A percentile compares a stretch with the other conserved stretches of the same genome.
phyloP scores from a whole-genome alignment of 2,329 filamentous ascomycete genomes.

The Neoarthrinium moseri region DNA sequence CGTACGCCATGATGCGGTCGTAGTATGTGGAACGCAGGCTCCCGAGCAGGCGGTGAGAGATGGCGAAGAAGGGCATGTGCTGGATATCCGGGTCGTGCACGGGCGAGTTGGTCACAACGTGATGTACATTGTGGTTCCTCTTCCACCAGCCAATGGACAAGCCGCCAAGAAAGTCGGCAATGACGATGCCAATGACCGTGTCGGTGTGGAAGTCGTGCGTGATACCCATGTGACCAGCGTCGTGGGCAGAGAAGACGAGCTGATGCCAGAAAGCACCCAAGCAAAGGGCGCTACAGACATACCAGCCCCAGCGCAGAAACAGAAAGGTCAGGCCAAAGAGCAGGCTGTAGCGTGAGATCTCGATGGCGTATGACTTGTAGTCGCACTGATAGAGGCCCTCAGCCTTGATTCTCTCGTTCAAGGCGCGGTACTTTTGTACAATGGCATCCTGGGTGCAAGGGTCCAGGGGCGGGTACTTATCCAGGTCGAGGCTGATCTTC shows the following conservation, averaged over 20 bases:
- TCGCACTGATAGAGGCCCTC: slow-evolving; percentile 83
- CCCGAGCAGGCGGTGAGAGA: slow-evolving; percentile 76
- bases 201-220: slow-evolving; percentile 87
- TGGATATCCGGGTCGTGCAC: slow-evolving; percentile 97
- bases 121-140: slow-evolving; percentile 91
- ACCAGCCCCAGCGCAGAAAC: slow-evolving; percentile 65
- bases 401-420: slow-evolving; percentile 69
- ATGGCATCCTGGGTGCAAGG: slow-evolving; percentile 71
- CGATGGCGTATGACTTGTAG: slow-evolving; percentile 75
- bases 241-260: slow-evolving; percentile 88
- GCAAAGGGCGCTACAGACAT: slow-evolving; percentile 67
- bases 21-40: slow-evolving; percentile 80
- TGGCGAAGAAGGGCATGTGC: slow-evolving; percentile 84
- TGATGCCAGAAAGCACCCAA: slow-evolving; percentile 92
- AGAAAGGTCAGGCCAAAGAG: slow-evolving; percentile 63
- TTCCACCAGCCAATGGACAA: slow-evolving; percentile 98
- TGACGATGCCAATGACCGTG: slow-evolving; percentile 81
- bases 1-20: slow-evolving; percentile 75
- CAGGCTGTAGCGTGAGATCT: slow-evolving; percentile 68
- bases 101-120: slow-evolving; percentile 91
- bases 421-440: slow-evolving; percentile 74
- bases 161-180: slow-evolving; percentile 87
- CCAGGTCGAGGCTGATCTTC: slow-evolving; percentile 72
- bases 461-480: slow-evolving; percentile 80
- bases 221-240: slow-evolving; percentile 96